phyloP scores from a whole-genome alignment of 352 stramenopile genomes.

The Thalassiosira sp. region DNA sequence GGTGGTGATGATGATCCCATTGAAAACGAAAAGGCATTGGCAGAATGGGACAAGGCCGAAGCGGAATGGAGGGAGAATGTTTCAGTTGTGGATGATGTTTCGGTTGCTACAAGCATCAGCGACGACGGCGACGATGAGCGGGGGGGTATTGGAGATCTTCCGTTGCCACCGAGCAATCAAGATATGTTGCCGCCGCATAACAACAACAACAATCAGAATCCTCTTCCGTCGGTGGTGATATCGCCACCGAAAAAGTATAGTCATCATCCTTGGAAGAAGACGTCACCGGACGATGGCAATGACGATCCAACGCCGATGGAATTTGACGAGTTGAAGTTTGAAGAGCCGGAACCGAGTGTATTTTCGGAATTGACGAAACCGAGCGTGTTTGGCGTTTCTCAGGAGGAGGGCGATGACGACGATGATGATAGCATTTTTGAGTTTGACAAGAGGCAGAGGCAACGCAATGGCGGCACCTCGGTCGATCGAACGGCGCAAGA shows the following conservation, averaged over 20 bases:
- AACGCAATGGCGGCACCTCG: too few species aligned
- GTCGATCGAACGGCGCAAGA: too few species aligned
- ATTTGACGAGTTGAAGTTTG: conserved; percentile 6
- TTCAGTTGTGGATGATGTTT: neutral
- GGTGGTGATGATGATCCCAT: neutral
- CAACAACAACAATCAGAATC: neutral
- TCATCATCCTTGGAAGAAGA: too few species aligned
- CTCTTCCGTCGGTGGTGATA: neutral
- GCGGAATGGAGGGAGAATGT: conserved; percentile 20
- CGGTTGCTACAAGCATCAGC: neutral
- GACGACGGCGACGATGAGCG: neutral
- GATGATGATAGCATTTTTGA: conserved; percentile 50
- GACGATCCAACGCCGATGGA: conserved; percentile 1
- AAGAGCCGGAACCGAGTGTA: conserved; percentile 1
- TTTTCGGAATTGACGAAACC: neutral
- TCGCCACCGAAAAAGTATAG: too few species aligned
- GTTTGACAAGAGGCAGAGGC: conserved; percentile 28
- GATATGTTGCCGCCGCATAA: neutral
- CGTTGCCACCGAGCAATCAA: neutral
- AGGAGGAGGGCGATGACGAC: conserved; percentile 5
- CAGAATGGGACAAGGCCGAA: conserved; percentile 38
- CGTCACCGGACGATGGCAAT: neutral
- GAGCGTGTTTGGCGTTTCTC: neutral
- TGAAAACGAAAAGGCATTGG: neutral
- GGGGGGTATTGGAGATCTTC: neutral